Conservation (phyloP, 352 stramenopile genomes). For the Poterioochromonas sp. region DNA sequence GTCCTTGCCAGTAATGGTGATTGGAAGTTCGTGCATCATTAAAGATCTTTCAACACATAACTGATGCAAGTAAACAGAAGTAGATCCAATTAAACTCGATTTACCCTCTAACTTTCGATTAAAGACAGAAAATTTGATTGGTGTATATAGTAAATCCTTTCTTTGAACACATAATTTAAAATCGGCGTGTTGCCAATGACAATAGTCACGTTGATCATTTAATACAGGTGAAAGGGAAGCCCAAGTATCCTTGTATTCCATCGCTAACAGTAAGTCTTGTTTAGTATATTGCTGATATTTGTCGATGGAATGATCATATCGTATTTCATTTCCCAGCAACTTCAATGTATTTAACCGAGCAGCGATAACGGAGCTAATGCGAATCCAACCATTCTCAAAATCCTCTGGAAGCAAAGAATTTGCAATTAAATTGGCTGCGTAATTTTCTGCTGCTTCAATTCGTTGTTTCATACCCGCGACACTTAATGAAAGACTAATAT, state of each 20-base stretch:
- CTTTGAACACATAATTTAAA: neutral
- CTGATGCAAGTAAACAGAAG: neutral
- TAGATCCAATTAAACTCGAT: neutral
- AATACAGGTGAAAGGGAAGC: neutral
- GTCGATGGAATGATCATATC: neutral
- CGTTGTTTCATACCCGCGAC: neutral
- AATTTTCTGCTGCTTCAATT: neutral
- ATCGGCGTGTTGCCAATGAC: neutral
- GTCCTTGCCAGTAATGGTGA: neutral
- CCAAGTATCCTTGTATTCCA: constrained; percentile 12
- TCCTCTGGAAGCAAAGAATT: neutral
- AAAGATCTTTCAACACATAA: neutral
- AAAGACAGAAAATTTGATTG: neutral
- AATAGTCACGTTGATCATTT: neutral
- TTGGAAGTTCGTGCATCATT: neutral
- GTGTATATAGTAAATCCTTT: neutral
- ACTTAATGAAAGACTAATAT: neutral
- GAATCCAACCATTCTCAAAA: constrained; percentile 15
- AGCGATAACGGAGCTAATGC: neutral
- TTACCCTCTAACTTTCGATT: neutral
- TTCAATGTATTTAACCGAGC: neutral
- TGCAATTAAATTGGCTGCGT: neutral
- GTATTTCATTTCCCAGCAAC: constrained; percentile 6
- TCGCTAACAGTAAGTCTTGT: constrained; percentile 11
- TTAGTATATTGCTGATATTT: neutral